A percentile compares a stretch with the other conserved stretches of the same genome.
Conservation (phyloP, 2,329 filamentous ascomycete species). For the Akanthomyces lecanii region DNA sequence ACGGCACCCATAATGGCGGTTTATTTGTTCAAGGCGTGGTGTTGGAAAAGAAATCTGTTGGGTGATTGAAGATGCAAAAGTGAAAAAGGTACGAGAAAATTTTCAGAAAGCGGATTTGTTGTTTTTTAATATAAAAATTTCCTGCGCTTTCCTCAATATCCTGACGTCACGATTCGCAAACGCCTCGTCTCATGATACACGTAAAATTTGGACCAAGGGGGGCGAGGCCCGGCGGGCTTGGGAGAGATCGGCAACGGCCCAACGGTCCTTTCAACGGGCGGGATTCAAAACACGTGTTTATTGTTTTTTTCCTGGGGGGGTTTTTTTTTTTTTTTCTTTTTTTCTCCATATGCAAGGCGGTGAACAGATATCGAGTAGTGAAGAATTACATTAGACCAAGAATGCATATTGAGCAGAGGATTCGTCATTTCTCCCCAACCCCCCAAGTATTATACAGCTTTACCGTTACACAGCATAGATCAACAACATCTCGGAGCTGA, state of each 20-base stretch:
- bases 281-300: conserved; percentile 1
- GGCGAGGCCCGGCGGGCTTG: no score
- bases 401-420: neutral
- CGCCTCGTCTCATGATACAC: conserved; percentile 2
- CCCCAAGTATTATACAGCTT: neutral
- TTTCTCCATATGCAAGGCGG: neutral
- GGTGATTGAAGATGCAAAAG: neutral
- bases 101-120: neutral
- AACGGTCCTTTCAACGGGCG: neutral
- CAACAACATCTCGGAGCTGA: conserved; percentile 9
- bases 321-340: neutral
- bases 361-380: neutral
- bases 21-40: neutral
- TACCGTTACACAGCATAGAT: no score
- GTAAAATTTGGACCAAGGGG: conserved; percentile 1
- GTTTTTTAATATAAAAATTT: neutral
- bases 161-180: conserved; percentile 16
- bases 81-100: neutral
- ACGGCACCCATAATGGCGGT: conserved; percentile 67
- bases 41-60: neutral
- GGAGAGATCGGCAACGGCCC: neutral
- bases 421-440: neutral
- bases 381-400: neutral
- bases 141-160: conserved; percentile 1
- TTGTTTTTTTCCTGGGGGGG: neutral